phyloP scores from a whole-genome alignment of 306 rosid species.

The Rubus parviflorus region DNA sequence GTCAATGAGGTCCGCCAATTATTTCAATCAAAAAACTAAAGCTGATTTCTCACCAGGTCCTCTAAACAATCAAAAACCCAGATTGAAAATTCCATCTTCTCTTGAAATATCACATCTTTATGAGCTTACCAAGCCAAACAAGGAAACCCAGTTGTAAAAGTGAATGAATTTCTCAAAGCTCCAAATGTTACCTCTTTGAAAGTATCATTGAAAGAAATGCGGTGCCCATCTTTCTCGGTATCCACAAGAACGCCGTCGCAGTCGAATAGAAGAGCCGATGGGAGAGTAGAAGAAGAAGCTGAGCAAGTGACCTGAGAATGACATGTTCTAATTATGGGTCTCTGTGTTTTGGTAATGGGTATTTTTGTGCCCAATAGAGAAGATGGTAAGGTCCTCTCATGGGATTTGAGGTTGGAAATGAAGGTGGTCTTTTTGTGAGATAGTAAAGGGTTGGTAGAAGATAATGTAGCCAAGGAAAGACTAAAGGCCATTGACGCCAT shows the following conservation, averaged over 20 bases:
- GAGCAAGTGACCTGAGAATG: constrained; percentile 47
- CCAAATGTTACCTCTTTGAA: constrained; percentile 69
- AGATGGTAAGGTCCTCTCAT: constrained; percentile 34
- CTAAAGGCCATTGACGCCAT: constrained; percentile 60
- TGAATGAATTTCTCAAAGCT: constrained; percentile 2
- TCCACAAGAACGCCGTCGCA: constrained; percentile 98
- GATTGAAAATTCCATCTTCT: not conserved
- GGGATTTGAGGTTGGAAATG: constrained; percentile 35
- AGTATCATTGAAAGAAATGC: constrained; percentile 87
- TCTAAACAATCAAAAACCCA: constrained; percentile 8
- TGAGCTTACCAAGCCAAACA: not conserved
- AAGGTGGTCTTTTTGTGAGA: constrained; percentile 30
- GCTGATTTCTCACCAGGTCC: not conserved
- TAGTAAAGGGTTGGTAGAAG: constrained; percentile 33
- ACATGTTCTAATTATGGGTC: constrained; percentile 10
- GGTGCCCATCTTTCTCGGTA: constrained; percentile 96
- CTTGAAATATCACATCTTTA: not conserved
- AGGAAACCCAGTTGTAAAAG: not conserved
- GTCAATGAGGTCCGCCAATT: not conserved
- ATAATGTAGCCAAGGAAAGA: constrained; percentile 55
- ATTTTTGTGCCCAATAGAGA: constrained; percentile 40
- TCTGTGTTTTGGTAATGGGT: constrained; percentile 24
- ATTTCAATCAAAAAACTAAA: not conserved
- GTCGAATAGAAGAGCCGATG: constrained; percentile 90
- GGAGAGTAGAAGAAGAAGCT: constrained; percentile 63